These are phyloP conservation scores for Aspergillus heteromorphus DNA, from an alignment of 495 filamentous ascomycete species.

Conservation along the genomic window DNA sequence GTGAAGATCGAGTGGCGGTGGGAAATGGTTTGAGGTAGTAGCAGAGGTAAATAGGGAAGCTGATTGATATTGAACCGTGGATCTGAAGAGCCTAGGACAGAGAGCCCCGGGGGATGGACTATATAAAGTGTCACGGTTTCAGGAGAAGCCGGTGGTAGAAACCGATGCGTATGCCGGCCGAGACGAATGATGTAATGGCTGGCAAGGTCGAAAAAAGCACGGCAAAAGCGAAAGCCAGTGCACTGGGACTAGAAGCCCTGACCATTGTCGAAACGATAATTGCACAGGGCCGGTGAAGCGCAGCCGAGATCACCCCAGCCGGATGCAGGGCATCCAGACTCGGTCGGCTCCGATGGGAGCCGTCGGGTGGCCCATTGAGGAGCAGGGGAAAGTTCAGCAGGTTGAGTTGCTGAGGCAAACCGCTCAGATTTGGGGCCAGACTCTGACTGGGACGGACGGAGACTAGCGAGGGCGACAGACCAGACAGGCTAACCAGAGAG, in stretches of 20 bases:
- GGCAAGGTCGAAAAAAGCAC: not conserved
- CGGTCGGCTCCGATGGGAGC: constrained; percentile 31
- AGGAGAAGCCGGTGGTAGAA: not conserved
- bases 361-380: constrained; percentile 1
- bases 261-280: constrained; percentile 2
- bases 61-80: constrained; percentile 10
- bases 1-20: constrained; percentile 6
- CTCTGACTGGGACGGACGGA: no score
- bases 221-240: constrained; percentile 5
- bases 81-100: constrained; percentile 4
- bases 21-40: not conserved
- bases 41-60: not conserved
- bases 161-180: not conserved
- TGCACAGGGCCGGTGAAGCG: constrained; percentile 16
- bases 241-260: not conserved
- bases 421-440: not conserved
- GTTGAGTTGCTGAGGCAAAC: not conserved
- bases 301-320: constrained; percentile 32
- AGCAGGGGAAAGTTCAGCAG: constrained; percentile 1
- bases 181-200: constrained; percentile 12
- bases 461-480: no score
- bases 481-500: no score
- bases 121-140: constrained; percentile 9
- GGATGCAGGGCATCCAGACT: constrained; percentile 14
- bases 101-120: constrained; percentile 3